Conservation (phyloP, 345 rosid species). For the Salix arbutifolia region DNA sequence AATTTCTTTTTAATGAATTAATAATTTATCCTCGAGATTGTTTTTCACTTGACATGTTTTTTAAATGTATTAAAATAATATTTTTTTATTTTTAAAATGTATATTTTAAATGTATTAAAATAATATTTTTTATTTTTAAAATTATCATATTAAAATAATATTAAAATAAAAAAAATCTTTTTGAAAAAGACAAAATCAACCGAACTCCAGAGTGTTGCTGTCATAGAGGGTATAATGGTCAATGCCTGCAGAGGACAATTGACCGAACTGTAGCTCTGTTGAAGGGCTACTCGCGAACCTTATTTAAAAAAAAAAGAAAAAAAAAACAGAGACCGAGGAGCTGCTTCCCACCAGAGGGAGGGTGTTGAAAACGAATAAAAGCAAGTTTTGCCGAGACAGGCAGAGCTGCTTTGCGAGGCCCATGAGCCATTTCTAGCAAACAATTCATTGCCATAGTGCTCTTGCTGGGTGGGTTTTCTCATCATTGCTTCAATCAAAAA, state of each 20-base stretch:
- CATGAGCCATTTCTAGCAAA: slow-evolving; percentile 35
- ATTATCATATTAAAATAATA: too few relatives aligned
- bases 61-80: too few relatives aligned
- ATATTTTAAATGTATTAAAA: too few relatives aligned
- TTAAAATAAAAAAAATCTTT: too few relatives aligned
- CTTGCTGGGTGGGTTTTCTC: slow-evolving; percentile 46
- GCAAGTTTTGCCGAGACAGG: slow-evolving; percentile 25
- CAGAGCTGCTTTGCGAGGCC: slow-evolving; percentile 12
- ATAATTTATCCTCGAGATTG: too few relatives aligned
- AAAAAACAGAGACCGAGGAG: slow-evolving; percentile 28
- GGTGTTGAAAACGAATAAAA: slow-evolving; percentile 31
- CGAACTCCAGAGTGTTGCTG: too few relatives aligned
- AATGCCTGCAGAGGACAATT: background rate
- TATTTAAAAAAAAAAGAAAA: background rate
- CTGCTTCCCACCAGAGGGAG: slow-evolving; percentile 26
- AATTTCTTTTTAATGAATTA: too few relatives aligned
- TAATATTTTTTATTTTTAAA: too few relatives aligned
- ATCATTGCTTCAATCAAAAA: slow-evolving; percentile 61
- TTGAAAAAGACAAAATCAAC: too few relatives aligned
- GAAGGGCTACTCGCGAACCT: slow-evolving; percentile 6
- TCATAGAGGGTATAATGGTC: slow-evolving; percentile 13
- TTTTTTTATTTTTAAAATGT: too few relatives aligned
- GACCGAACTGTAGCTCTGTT: slow-evolving; percentile 1
- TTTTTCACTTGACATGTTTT: too few relatives aligned
- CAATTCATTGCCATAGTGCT: slow-evolving; percentile 20